phyloP scores from a whole-genome alignment of 2,329 filamentous ascomycete species.

The Cercospora zeina region DNA sequence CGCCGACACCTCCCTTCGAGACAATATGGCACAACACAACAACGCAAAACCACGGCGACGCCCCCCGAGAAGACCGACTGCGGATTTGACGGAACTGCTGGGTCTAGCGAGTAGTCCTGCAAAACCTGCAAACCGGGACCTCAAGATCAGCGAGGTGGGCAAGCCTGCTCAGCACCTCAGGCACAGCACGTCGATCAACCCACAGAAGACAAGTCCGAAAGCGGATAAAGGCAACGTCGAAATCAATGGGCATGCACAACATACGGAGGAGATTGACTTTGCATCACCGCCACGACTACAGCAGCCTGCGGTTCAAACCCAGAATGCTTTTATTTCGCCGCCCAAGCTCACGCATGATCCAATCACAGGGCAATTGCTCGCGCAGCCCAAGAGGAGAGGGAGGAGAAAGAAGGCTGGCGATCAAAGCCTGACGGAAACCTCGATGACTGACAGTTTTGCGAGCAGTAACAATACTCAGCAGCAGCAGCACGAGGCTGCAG shows the following conservation, averaged over 20 bases:
- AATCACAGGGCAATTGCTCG: conserved; percentile 8
- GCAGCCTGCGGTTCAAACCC: neutral
- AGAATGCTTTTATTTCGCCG: conserved; percentile 2
- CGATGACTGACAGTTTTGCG: conserved; percentile 24
- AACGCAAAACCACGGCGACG: conserved; percentile 20
- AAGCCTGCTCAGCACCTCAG: conserved; percentile 9
- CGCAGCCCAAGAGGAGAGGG: conserved; percentile 18
- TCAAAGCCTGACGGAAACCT: conserved; percentile 13
- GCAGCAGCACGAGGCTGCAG: neutral
- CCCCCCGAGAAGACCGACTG: conserved; percentile 28
- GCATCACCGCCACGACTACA: neutral
- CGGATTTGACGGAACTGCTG: conserved; percentile 35
- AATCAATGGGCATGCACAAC: neutral
- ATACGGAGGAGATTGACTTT: neutral
- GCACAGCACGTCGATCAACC: neutral
- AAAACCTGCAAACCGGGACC: conserved; percentile 18
- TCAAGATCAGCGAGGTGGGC: conserved; percentile 10
- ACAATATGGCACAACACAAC: conserved; percentile 32
- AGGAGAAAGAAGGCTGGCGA: conserved; percentile 14
- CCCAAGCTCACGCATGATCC: conserved; percentile 18
- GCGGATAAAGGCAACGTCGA: neutral
- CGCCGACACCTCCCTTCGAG: conserved; percentile 34
- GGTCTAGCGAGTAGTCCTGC: conserved; percentile 32
- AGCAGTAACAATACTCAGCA: conserved; percentile 18
- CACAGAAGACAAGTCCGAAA: conserved; percentile 16